These are phyloP conservation scores for Pleodorina starrii DNA, from an alignment of 139 green algal species.

Conservation along the genomic window DNA sequence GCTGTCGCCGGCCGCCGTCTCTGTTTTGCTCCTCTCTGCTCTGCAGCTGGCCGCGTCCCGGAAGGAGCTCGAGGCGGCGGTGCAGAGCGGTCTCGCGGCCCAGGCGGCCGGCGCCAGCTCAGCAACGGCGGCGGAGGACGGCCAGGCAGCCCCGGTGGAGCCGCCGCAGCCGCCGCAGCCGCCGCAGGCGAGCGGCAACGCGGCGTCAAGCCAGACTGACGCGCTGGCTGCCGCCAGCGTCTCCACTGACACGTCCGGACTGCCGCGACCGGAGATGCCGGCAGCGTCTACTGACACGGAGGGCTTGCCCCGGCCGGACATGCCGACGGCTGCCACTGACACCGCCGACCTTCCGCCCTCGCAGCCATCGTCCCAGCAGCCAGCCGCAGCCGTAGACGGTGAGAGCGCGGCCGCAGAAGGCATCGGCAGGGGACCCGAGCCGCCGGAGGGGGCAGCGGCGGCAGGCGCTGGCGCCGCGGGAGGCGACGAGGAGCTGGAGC, in stretches of 20 bases:
- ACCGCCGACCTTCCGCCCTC: not conserved
- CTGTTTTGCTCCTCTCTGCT: not conserved
- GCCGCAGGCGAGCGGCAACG: not conserved
- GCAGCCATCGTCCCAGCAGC: not conserved
- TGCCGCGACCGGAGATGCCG: not conserved
- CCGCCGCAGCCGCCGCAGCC: not conserved
- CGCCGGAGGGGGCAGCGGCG: not conserved
- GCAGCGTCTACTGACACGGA: not conserved
- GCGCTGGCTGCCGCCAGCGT: not conserved
- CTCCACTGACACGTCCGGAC: constrained; percentile 4
- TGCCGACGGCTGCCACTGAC: not conserved
- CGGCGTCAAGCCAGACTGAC: not conserved
- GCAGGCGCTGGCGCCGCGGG: not conserved
- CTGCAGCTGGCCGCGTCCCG: not conserved
- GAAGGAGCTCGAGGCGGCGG: not conserved
- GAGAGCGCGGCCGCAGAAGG: no score
- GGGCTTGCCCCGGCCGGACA: not conserved
- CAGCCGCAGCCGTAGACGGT: not conserved
- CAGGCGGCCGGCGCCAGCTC: not conserved
- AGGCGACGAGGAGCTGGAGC: not conserved
- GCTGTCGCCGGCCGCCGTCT: not conserved
- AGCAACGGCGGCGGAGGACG: not conserved
- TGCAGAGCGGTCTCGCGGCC: not conserved
- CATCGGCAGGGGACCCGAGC: not conserved
- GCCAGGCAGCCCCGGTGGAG: not conserved